Evolutionary conservation across 2,329 filamentous ascomycete genomes (phyloP).

Genomic region (Stagonosporopsis rhizophila): DNA sequence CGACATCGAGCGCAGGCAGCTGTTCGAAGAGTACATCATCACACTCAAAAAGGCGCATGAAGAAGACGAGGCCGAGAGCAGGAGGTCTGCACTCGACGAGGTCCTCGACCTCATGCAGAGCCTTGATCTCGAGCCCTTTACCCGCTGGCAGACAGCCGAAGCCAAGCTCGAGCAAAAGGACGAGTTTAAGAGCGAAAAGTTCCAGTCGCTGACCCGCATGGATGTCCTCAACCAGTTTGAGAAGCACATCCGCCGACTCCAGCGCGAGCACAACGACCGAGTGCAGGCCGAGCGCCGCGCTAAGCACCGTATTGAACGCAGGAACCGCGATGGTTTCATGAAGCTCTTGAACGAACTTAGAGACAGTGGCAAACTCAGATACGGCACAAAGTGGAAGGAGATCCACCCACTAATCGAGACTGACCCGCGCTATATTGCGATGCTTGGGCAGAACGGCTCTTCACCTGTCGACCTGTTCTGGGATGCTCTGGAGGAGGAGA

Average conservation of each 20-base stretch:
- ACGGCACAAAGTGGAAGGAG: slow-evolving; percentile 88
- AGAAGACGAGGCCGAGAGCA: slow-evolving; percentile 74
- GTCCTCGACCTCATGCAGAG: slow-evolving; percentile 78
- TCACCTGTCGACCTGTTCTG: slow-evolving; percentile 92
- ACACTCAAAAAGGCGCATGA: slow-evolving; percentile 82
- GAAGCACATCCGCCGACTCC: slow-evolving; percentile 90
- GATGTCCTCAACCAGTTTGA: slow-evolving; percentile 94
- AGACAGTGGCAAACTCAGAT: slow-evolving; percentile 80
- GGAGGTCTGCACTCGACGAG: slow-evolving; percentile 84
- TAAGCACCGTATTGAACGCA: slow-evolving; percentile 82
- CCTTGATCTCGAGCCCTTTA: slow-evolving; percentile 89
- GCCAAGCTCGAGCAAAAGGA: slow-evolving; percentile 78
- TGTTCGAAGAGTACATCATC: slow-evolving; percentile 92
- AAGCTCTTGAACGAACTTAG: slow-evolving; percentile 77
- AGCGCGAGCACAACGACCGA: slow-evolving; percentile 88
- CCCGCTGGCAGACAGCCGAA: slow-evolving; percentile 91
- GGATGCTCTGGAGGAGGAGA: slow-evolving; percentile 94
- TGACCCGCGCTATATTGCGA: slow-evolving; percentile 82
- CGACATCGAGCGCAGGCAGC: slow-evolving; percentile 83
- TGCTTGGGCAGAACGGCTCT: slow-evolving; percentile 84
- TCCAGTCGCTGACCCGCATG: slow-evolving; percentile 82
- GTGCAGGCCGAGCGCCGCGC: slow-evolving; percentile 86
- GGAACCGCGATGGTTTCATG: slow-evolving; percentile 82
- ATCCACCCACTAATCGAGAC: slow-evolving; percentile 76
- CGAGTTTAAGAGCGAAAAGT: slow-evolving; percentile 80